Conservation (phyloP, 2,329 filamentous ascomycete species). For the Talaromyces amestolkiae region DNA sequence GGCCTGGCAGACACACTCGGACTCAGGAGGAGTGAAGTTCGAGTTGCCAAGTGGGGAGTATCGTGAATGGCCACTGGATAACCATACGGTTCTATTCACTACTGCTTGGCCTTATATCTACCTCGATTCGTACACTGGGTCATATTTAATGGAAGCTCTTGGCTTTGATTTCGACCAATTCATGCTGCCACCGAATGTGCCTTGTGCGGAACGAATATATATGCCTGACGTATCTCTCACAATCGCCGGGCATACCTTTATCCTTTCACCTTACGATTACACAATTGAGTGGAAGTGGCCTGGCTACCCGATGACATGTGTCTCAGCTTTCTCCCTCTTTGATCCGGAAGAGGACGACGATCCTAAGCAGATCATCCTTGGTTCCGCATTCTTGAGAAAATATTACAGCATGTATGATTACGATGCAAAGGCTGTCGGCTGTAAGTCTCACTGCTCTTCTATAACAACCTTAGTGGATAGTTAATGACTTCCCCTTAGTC, state of each 20-base stretch:
- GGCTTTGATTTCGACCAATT: conserved; percentile 2
- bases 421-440: conserved; percentile 1
- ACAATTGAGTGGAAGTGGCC: conserved; percentile 5
- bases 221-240: conserved; percentile 13
- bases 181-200: conserved; percentile 1
- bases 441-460: conserved; percentile 7
- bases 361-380: conserved; percentile 9
- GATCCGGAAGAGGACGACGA: neutral
- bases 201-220: neutral
- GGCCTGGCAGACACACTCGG: conserved; percentile 8
- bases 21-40: conserved; percentile 3
- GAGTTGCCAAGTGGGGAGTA: conserved; percentile 9
- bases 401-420: conserved; percentile 10
- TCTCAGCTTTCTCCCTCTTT: conserved; percentile 5
- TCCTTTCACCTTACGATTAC: conserved; percentile 5
- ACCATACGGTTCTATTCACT: neutral
- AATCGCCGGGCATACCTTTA: conserved; percentile 9
- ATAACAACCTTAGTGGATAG: neutral
- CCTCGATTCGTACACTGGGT: neutral
- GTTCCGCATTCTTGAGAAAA: conserved; percentile 11
- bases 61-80: conserved; percentile 1
- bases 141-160: neutral
- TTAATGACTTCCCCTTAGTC: neutral
- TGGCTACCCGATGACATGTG: neutral
- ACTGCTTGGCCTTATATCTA: conserved; percentile 1